Percentiles rank a stretch among this genome's conserved stretches.
These are phyloP conservation scores for Nematodospora valgi DNA, from an alignment of 805 yeast genomes.

Conservation along the genomic window DNA sequence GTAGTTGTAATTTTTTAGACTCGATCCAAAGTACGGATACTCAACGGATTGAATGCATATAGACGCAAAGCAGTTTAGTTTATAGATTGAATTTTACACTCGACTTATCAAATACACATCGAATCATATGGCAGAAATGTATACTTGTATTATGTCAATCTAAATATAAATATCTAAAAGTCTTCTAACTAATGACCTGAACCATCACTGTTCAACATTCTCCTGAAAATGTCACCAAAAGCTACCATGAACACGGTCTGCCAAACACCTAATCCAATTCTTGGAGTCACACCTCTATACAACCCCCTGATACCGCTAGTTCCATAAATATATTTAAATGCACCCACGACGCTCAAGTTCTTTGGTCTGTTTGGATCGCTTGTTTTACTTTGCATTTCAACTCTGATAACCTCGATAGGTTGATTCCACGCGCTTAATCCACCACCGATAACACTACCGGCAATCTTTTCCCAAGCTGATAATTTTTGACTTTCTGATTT, in stretches of 20 bases:
- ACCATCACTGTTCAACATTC: slow-evolving; percentile 39
- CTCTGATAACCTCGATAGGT: slow-evolving; percentile 96
- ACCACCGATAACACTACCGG: slow-evolving; percentile 90
- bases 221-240: slow-evolving; percentile 77
- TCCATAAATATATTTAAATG: slow-evolving; percentile 78
- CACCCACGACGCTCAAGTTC: slow-evolving; percentile 72
- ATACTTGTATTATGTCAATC: not conserved
- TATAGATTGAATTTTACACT: no score
- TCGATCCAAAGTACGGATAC: not conserved
- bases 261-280: slow-evolving; percentile 96
- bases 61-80: no score
- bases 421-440: slow-evolving; percentile 98
- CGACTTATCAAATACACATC: no score
- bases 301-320: slow-evolving; percentile 86
- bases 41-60: no score
- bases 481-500: slow-evolving; percentile 60
- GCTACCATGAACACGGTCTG: slow-evolving; percentile 99
- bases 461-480: slow-evolving; percentile 73
- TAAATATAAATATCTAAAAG: not conserved
- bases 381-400: slow-evolving; percentile 97
- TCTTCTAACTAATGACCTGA: slow-evolving; percentile 37
- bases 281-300: slow-evolving; percentile 95
- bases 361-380: slow-evolving; percentile 93
- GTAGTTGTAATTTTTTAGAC: not conserved
- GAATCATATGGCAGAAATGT: not conserved